phyloP scores from a whole-genome alignment of 2,329 filamentous ascomycete genomes.

The Penicillium sp. region DNA sequence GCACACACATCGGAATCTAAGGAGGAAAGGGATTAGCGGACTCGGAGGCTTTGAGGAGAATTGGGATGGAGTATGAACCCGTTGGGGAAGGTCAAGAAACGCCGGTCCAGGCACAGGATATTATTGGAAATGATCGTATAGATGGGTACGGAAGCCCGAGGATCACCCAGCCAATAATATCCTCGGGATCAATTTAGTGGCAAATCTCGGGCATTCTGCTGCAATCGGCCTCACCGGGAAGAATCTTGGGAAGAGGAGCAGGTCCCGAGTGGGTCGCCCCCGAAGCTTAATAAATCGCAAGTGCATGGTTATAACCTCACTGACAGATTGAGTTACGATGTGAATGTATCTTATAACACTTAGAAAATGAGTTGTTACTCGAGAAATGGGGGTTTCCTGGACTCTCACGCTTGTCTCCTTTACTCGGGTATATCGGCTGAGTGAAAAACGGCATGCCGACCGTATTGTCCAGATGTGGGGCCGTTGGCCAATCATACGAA shows the following conservation, averaged over 20 bases:
- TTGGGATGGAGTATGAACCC: neutral
- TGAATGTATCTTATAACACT: neutral
- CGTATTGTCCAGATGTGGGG: neutral
- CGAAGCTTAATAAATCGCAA: neutral
- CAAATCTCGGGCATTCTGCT: neutral
- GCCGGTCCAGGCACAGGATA: neutral
- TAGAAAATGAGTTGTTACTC: accelerated
- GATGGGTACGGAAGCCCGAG: neutral
- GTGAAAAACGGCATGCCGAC: conserved; percentile 19
- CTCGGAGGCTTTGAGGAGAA: neutral
- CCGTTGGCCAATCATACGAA: conserved; percentile 11
- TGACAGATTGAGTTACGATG: accelerated
- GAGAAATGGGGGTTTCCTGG: no score
- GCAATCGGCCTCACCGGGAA: neutral
- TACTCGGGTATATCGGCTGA: neutral
- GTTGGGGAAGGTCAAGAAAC: neutral
- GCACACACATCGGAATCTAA: neutral
- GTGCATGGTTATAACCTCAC: no score
- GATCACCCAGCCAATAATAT: neutral
- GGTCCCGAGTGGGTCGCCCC: neutral
- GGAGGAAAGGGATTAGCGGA: neutral
- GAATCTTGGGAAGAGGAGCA: neutral
- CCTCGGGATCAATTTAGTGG: conserved; percentile 2
- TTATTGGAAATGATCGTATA: neutral
- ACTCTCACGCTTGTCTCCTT: neutral